These are phyloP conservation scores for Aeminium ludgeri DNA, from an alignment of 495 filamentous ascomycete genomes.

Conservation along the genomic window DNA sequence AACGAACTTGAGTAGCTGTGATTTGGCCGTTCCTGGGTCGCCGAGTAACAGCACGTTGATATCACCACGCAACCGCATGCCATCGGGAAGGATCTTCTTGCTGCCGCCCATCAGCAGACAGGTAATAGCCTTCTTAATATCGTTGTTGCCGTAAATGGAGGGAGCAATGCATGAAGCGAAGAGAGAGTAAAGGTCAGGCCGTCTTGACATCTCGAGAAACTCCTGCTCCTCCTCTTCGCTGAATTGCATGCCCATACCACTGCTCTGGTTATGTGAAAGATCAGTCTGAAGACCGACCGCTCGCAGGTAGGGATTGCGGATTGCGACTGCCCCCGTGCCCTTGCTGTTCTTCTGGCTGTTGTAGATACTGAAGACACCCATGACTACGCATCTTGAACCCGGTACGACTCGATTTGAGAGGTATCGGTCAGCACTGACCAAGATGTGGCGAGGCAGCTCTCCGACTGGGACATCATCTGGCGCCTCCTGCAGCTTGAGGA, in stretches of 20 bases:
- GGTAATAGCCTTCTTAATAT: conserved; percentile 98
- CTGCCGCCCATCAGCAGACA: conserved; percentile 89
- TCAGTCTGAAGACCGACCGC: conserved; percentile 85
- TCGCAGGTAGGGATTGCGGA: conserved; percentile 90
- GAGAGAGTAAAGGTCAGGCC: conserved; percentile 78
- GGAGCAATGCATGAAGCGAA: conserved; percentile 90
- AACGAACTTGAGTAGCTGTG: conserved; percentile 92
- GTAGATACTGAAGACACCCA: conserved; percentile 97
- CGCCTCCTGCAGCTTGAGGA: conserved; percentile 95
- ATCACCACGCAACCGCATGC: conserved; percentile 95
- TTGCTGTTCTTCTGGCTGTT: conserved; percentile 70
- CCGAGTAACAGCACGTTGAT: conserved; percentile 96
- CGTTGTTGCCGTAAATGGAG: conserved; percentile 87
- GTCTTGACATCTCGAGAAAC: conserved; percentile 79
- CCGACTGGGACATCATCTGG: conserved; percentile 96
- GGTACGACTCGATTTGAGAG: conserved; percentile 92
- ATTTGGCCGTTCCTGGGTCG: conserved; percentile 97
- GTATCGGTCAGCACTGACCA: conserved; percentile 89
- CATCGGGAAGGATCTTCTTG: conserved; percentile 96
- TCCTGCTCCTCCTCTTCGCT: conserved; percentile 96
- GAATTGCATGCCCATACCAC: conserved; percentile 50
- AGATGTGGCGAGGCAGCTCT: conserved; percentile 84
- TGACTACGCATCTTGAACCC: conserved; percentile 83
- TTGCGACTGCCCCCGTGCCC: conserved; percentile 60
- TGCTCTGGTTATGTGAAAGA: conserved; percentile 77